Evolutionary conservation across 2,329 filamentous ascomycete genomes (phyloP).

Genomic region (Fusarium sp.): DNA sequence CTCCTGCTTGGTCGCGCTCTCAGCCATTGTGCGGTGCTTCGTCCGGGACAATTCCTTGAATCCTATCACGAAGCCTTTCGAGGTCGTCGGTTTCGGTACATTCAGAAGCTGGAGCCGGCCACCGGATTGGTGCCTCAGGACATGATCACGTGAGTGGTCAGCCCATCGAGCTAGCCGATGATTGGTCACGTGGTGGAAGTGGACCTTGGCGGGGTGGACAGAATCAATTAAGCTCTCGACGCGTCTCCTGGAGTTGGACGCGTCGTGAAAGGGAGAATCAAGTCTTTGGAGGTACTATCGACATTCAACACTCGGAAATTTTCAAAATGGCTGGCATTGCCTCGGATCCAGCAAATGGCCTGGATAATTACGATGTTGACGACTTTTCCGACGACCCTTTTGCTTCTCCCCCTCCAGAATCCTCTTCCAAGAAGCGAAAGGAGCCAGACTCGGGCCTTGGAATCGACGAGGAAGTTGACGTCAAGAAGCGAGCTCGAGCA

Average conservation of each 20-base stretch:
- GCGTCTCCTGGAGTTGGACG: slow-evolving; percentile 35
- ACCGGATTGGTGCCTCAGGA: slow-evolving; percentile 47
- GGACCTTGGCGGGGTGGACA: not conserved
- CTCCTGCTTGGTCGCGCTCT: slow-evolving; percentile 53
- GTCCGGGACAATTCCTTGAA: slow-evolving; percentile 46
- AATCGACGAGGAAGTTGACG: slow-evolving; percentile 87
- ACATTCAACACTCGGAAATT: not conserved
- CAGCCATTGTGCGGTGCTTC: slow-evolving; percentile 52
- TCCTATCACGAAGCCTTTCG: slow-evolving; percentile 42
- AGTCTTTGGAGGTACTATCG: not conserved
- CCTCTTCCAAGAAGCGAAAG: slow-evolving; percentile 61
- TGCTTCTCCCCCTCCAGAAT: slow-evolving; percentile 57
- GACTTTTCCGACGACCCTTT: slow-evolving; percentile 63
- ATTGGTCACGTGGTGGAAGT: slow-evolving; percentile 33
- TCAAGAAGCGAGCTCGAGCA: slow-evolving; percentile 77
- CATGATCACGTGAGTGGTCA: slow-evolving; percentile 47
- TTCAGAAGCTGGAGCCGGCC: slow-evolving; percentile 39
- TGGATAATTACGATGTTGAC: slow-evolving; percentile 82
- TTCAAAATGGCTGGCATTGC: slow-evolving; percentile 37
- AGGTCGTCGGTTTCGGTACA: slow-evolving; percentile 40
- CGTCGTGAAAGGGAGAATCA: slow-evolving; percentile 16
- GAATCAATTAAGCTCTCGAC: slow-evolving; percentile 43
- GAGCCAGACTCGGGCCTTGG: slow-evolving; percentile 70
- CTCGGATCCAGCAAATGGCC: slow-evolving; percentile 54
- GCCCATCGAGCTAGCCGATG: slow-evolving; percentile 13